Base-by-base conservation (phyloP, 768 basidiomycete genomes). In the Kwoniella newhampshirensis region DNA sequence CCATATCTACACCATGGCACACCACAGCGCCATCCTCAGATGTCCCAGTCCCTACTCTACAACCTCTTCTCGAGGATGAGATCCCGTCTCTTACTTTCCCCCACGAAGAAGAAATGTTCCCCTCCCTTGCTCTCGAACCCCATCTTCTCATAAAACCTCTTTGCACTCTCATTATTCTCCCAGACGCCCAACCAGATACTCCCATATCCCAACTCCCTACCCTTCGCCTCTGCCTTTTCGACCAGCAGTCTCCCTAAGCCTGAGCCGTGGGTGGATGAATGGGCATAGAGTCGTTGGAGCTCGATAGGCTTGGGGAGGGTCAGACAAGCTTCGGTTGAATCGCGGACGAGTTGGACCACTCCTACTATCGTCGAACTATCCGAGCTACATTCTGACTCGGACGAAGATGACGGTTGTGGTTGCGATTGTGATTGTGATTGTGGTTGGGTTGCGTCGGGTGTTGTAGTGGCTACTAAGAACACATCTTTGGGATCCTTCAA, bases 121-220 rank as follows among this genome's bases (percentile, higher is more conserved):
- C 60, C 60, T 4, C 47, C 52, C n/a, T 15, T 51, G 12, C n/a
- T 48, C 45, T 35, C 50, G 20, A 47, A 62, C 12, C 60, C 60
- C 49, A 57, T 52, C 50, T 62, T 62, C 37, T 56, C 27, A 37
- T 62, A 62, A 27, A 62, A 62, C 30, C 50, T 42, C 39, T 40
- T 56, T 17, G 35, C 60, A 7, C 54, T 23, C 11, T 5, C n/a
- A 53, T 62, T 62, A 41, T 52, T 43, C 21, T 62, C 60, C 60
- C 60, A 62, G 7, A 51, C 54, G 17, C 60, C 60, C 28, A 62
- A 26, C 60, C 60, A 62, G 26, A 56, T 45, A 37, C 40, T 40
- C 23, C 47, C 17, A 36, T 41, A 51, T 13, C 54, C 54, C 39
- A 52, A 20, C 12, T 49, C 36, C 27, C 41, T 51, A 8, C 50